A percentile compares a stretch with the other conserved stretches of the same genome.
phyloP scores from a whole-genome alignment of 345 rosid species.

The Turritis glabra region DNA sequence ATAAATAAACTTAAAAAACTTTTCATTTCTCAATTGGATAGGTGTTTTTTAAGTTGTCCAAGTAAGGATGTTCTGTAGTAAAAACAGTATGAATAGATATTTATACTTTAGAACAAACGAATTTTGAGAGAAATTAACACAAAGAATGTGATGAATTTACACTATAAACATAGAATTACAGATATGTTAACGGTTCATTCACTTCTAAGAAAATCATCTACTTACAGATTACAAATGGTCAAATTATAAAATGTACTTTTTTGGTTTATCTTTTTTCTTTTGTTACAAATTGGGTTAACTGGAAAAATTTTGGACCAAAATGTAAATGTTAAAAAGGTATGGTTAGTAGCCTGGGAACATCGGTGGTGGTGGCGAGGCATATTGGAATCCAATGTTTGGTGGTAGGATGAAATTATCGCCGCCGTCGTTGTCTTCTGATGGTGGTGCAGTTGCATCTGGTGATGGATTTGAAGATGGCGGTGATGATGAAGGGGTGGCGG shows the following conservation, averaged over 20 bases:
- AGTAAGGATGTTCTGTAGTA: background rate
- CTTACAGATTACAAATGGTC: slow-evolving; percentile 28
- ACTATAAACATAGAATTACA: slow-evolving; percentile 25
- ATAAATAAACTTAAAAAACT: background rate
- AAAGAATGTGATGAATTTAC: slow-evolving; percentile 23
- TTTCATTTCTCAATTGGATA: background rate
- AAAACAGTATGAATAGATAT: background rate
- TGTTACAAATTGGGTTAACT: slow-evolving; percentile 6
- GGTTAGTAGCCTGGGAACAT: slow-evolving; percentile 68
- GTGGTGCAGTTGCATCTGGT: slow-evolving; percentile 35
- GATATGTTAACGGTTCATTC: background rate
- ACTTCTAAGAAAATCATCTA: slow-evolving; percentile 25
- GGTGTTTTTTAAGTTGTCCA: background rate
- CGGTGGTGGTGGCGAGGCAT: slow-evolving; percentile 93
- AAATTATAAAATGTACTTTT: slow-evolving; percentile 4
- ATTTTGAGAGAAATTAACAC: background rate
- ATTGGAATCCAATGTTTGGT: slow-evolving; percentile 65
- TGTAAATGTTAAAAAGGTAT: slow-evolving; percentile 8
- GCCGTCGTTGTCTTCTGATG: slow-evolving; percentile 18
- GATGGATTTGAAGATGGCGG: slow-evolving; percentile 19
- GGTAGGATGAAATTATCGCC: slow-evolving; percentile 51
- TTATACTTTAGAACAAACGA: background rate
- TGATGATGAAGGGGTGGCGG: slow-evolving; percentile 31
- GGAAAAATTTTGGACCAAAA: slow-evolving; percentile 18
- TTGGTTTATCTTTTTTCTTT: background rate